A percentile compares a stretch with the other conserved stretches of the same genome.
Conservation (phyloP, 306 rosid species). For the Trifolium subterraneum region DNA sequence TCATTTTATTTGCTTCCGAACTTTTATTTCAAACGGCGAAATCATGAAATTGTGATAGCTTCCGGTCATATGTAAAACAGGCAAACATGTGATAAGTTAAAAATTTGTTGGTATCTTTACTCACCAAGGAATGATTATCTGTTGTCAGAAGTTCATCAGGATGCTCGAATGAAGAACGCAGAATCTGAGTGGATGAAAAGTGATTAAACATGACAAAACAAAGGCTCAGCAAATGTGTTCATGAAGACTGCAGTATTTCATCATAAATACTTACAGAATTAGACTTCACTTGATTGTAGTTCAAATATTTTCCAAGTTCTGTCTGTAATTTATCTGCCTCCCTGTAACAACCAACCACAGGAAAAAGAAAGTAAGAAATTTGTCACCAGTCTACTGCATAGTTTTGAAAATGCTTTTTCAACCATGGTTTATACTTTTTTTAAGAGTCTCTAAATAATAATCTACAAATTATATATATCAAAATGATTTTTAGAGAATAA, state of each 20-base stretch:
- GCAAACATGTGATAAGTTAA: slow-evolving; percentile 18
- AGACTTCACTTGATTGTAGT: slow-evolving; percentile 53
- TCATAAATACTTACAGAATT: slow-evolving; percentile 57
- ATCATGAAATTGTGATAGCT: too few relatives aligned
- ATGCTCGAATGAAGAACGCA: slow-evolving; percentile 56
- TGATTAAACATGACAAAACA: slow-evolving; percentile 35
- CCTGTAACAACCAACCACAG: slow-evolving; percentile 54
- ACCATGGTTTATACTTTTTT: too few relatives aligned
- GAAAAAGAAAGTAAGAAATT: slow-evolving; percentile 19
- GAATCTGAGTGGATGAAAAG: slow-evolving; percentile 47
- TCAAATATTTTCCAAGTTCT: slow-evolving; percentile 58
- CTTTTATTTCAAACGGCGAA: too few relatives aligned
- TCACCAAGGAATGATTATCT: slow-evolving; percentile 61
- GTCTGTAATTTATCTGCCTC: slow-evolving; percentile 61
- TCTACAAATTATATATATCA: too few relatives aligned
- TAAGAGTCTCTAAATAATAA: too few relatives aligned
- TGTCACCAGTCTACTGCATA: slow-evolving; percentile 23
- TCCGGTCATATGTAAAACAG: slow-evolving; percentile 31
- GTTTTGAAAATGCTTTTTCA: too few relatives aligned
- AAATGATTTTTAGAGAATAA: too few relatives aligned
- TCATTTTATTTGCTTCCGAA: slow-evolving; percentile 21
- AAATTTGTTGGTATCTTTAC: slow-evolving; percentile 38
- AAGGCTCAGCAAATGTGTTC: slow-evolving; percentile 33
- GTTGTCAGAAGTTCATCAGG: slow-evolving; percentile 49
- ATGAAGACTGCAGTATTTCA: slow-evolving; percentile 33